Base-by-base conservation (phyloP, 2,329 filamentous ascomycete species). In the Bimuria novae-zelandiae region DNA sequence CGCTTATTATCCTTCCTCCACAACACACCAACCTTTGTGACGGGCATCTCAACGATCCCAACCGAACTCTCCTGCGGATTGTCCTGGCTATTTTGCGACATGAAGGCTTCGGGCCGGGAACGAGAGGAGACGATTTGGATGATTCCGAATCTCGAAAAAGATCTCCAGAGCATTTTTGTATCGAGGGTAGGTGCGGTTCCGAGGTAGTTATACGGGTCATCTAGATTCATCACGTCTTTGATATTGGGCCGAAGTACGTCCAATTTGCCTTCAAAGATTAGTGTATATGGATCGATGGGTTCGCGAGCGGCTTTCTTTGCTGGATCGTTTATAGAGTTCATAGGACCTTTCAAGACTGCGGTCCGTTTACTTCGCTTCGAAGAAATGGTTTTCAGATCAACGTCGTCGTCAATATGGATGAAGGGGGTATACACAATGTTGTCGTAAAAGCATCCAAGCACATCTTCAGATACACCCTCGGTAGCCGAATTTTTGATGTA, bases 361-460 rank as follows among this genome's bases (percentile, higher is more conserved):
- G 83, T 82, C 67, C 89, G 88, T 70, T 88, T 88, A 51, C 85
- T 81, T 71, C 89, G 93, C 63, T 88, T 84, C 19, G 84, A 82
- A 40, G 88, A 79, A 30, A 89, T 88, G 51, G 86, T 87, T 63
- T 89, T 90, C 55, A 90, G 81, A 70, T 93, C 89, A 23, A 92
- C 76, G 63, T 96, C 92, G 68, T 96, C 92, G 73, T 99, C 94
- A 40, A 97, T 92, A 67, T 96, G 92, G 62, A 99, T 97, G 70
- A 99, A 99, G 1, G 94, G 94, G 1, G 94, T 99, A 71, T 99
- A 99, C 52, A 89, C 90, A 43, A 99, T 96, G 70, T 99, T 99
- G 77, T 99, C 94, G 76, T 97, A 99, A 70, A 99, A 95, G 70
- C 93, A 97, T 67, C 92, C 92, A 12, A 97, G 80, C 36, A 97